A percentile compares a stretch with the other conserved stretches of the same genome.
phyloP scores from a whole-genome alignment of 169 alveolate species.

The Eimeria necatrix region DNA sequence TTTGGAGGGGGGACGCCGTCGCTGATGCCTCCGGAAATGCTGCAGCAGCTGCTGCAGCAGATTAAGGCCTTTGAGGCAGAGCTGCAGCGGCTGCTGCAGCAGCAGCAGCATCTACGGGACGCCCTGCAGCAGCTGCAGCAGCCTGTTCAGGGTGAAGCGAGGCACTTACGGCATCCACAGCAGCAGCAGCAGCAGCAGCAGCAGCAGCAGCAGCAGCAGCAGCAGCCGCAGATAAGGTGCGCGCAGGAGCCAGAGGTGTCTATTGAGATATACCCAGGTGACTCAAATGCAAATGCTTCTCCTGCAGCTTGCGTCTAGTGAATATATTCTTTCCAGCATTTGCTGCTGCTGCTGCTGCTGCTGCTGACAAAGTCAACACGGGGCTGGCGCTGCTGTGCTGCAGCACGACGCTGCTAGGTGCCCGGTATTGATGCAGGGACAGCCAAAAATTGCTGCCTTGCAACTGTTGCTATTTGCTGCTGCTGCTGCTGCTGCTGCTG shows the following conservation, averaged over 20 bases:
- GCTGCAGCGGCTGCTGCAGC: conserved; percentile 30
- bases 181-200: conserved; percentile 39
- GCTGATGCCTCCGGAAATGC: conserved; percentile 35
- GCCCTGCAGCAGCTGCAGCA: conserved; percentile 21
- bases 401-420: background rate
- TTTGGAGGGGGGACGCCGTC: conserved; percentile 70
- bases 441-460: background rate
- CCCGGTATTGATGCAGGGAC: too few species aligned
- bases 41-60: conserved; percentile 58
- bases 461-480: background rate
- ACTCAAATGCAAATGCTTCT: background rate
- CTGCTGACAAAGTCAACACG: background rate
- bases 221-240: background rate
- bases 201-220: conserved; percentile 3
- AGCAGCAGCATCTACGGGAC: conserved; percentile 24
- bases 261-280: conserved; percentile 66
- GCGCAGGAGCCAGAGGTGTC: conserved; percentile 53
- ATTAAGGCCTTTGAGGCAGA: too few species aligned
- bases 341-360: conserved; percentile 11
- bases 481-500: conserved; percentile 21
- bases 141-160: background rate
- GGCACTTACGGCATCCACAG: background rate
- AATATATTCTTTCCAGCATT: background rate
- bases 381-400: background rate
- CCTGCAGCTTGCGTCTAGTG: background rate